Conservation (phyloP, 2,329 filamentous ascomycete species). For the Monosporascus sp. region DNA sequence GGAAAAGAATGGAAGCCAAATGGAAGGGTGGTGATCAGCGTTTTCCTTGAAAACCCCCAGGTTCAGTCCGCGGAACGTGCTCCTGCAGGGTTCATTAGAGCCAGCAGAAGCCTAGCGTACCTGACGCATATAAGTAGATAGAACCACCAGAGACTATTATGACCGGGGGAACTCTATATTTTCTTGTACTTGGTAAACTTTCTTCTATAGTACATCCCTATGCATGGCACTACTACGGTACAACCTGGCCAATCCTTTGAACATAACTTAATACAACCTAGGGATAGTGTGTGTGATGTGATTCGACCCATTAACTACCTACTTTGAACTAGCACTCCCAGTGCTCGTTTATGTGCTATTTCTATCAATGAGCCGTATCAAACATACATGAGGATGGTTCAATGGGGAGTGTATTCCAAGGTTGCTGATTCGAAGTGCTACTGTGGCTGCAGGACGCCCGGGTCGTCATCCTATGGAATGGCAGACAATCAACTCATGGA, state of each 20-base stretch:
- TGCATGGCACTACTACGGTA: no score
- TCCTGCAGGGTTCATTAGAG: neutral
- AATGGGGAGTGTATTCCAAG: neutral
- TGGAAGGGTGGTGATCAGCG: constrained; percentile 18
- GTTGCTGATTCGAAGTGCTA: constrained; percentile 8
- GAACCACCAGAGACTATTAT: neutral
- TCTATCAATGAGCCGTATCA: neutral
- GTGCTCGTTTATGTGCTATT: neutral
- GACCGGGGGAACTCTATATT: neutral
- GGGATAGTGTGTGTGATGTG: neutral
- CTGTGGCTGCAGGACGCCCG: constrained; percentile 17
- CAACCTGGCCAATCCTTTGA: neutral
- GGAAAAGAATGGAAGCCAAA: constrained; percentile 3
- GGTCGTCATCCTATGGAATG: constrained; percentile 19
- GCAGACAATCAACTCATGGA: constrained; percentile 6
- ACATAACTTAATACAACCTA: neutral
- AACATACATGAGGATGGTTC: neutral
- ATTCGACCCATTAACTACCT: neutral
- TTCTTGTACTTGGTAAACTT: neutral
- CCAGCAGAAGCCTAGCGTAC: neutral
- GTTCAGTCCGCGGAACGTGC: neutral
- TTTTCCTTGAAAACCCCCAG: constrained; percentile 17
- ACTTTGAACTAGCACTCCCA: neutral
- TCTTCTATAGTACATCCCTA: neutral
- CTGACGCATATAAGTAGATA: neutral